Evolutionary conservation across 169 alveolate genomes (phyloP), one percentile per base, ranked within the genome.

Genomic region (Eimeria sp.): DNA sequence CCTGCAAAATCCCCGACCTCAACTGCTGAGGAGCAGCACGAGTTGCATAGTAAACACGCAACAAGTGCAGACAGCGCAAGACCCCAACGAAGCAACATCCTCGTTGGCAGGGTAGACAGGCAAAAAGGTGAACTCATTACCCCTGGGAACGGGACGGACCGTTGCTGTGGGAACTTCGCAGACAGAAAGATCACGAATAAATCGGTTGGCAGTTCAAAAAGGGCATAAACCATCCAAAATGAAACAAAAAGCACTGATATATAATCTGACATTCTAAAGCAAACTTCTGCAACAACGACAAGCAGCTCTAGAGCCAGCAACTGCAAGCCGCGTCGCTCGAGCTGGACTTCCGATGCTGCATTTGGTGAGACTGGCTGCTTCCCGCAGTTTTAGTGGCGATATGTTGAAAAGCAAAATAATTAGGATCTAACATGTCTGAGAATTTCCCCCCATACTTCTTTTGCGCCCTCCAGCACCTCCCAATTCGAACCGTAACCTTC

Each of bases 121-220:
- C 51, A 70, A 34, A 70, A 30, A 70, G 25, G 80, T 30, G 4
- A 27, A 27, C 3, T 70, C 51, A 30, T 30, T 13, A 67, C 51
- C n/a, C 51, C 80, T 30, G 80, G 80, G n/a, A 1, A 49, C 47
- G 1, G 80, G 80, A 70, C 80, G 80, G n/a, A 70, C n/a, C 80
- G 18, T 34, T 13, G 80, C 25, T 22, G 51, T n/a, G n/a, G 10
- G 6, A 4, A 10, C 51, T 70, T 34, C 80, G 13, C 51, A 11
- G 22, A 34, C 27, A 27, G 80, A 5, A 27, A 11, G 14, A 27
- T 27, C 20, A 70, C 9, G 51, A 30, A 22, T 11, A 34, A 27
- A 30, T 7, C 51, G 80, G 2, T 6, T 11, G 30, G n/a, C 30
- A 70, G 2, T 14, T 27, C 80, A 34, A 3, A 70, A n/a, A 63